Base-by-base conservation (phyloP, 2,329 filamentous ascomycete species). In the Cadophora luteo-olivacea region DNA sequence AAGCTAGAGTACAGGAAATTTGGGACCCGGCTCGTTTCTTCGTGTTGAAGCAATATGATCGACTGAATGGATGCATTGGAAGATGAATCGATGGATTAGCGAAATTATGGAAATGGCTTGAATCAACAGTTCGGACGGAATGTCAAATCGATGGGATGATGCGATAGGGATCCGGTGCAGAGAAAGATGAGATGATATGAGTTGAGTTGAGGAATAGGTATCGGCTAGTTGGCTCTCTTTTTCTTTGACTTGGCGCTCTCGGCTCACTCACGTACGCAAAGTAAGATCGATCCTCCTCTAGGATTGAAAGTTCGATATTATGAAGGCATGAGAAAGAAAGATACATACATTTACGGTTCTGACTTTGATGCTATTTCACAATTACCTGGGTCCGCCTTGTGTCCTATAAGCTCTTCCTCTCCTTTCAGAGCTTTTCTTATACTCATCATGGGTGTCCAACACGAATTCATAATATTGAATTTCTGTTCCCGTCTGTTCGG, bases 251-350 rank as follows among this genome's bases (percentile, higher is more conserved):
- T 45, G 41, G 41, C 41, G 41, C 16, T 45, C 41, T 45, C 12
- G 41, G 41, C 41, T 45, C 41, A 45, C 41, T 45, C 41, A 45
- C 41, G 41, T 45, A 45, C 16, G 41, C 41, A 45, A 38, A 38
- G 29, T 14, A 38, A 45, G 41, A 45, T 19, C 41, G 41, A 45
- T 45, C 41, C 41, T 41, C 38, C 38, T 16, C 41, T 45, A 45
- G 41, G 41, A 29, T 9, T 49, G 12, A 38, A 61, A 29, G 29
- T 38, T 38, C 36, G 36, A 38, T 38, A 38, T 49, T 61, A 61
- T 48, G 24, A 61, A 58, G 58, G 38, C 58, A 61, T 48, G 38
- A 61, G 45, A 48, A 14, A 49, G 8, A 61, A 32, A 61, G 7
- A 58, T 58, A 29, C 16, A 19, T 45, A 19, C 12, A 45, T 45